Percentiles rank a stretch among this genome's conserved stretches.
These are phyloP conservation scores for Apiospora marii DNA, from an alignment of 2,329 filamentous ascomycete species.

Conservation along the genomic window DNA sequence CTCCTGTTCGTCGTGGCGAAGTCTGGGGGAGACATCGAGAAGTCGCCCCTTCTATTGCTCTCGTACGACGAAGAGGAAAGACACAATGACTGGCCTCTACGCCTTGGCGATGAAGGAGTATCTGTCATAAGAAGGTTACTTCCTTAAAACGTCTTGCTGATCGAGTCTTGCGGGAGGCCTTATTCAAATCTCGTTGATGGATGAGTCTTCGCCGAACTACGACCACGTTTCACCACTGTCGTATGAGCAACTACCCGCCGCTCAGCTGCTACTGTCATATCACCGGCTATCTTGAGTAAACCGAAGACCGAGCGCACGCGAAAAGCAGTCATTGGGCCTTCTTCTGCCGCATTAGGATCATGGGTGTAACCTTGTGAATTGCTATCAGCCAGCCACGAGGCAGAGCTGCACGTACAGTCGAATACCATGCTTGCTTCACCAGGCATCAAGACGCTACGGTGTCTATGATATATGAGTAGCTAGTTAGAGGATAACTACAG, in stretches of 20 bases:
- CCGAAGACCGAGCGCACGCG: background rate
- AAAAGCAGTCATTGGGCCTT: background rate
- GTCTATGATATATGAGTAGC: background rate
- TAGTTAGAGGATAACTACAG: too few species aligned
- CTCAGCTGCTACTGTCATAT: background rate
- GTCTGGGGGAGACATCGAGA: too few species aligned
- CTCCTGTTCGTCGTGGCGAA: too few species aligned
- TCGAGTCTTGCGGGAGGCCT: too few species aligned
- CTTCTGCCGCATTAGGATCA: background rate
- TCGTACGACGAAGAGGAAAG: too few species aligned
- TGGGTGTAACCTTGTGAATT: background rate
- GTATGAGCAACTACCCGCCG: accelerated
- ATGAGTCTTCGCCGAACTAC: background rate
- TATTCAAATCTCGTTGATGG: too few species aligned
- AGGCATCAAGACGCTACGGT: background rate
- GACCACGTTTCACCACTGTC: too few species aligned
- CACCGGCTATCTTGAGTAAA: background rate
- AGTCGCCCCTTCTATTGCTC: too few species aligned
- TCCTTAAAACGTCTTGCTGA: too few species aligned
- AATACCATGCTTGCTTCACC: background rate
- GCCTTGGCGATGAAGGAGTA: too few species aligned
- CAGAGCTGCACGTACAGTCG: background rate
- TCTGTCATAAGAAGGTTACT: too few species aligned
- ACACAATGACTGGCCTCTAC: too few species aligned
- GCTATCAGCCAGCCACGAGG: background rate